These are phyloP conservation scores for Tripidium arundinaceum DNA, from an alignment of 202 grass and related monocot species.

Conservation along the genomic window DNA sequence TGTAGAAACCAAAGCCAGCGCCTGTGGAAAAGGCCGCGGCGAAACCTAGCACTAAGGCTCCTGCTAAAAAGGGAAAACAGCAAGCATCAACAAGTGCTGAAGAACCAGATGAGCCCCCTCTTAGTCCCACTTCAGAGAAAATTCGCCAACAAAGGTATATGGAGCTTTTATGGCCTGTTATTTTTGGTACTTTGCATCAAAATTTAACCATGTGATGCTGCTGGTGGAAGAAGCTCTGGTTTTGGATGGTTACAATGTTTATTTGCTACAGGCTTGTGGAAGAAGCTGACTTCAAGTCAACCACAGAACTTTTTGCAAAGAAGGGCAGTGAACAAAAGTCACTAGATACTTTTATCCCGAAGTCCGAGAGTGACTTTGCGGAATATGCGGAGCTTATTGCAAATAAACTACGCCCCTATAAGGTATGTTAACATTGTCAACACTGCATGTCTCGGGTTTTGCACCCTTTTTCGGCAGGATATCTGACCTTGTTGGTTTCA, in stretches of 20 bases:
- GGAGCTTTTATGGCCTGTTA: not conserved
- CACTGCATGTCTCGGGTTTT: not conserved
- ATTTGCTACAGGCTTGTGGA: conserved; percentile 71
- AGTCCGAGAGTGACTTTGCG: conserved; percentile 76
- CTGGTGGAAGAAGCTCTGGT: not conserved
- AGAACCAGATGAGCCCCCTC: conserved; percentile 49
- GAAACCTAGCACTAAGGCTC: conserved; percentile 52
- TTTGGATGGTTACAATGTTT: not conserved
- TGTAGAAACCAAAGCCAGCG: conserved; percentile 68
- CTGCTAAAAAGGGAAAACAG: conserved; percentile 68
- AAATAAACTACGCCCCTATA: conserved; percentile 64
- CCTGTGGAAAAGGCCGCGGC: conserved; percentile 38
- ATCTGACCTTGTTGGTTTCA: conserved; percentile 18
- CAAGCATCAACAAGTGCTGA: conserved; percentile 51
- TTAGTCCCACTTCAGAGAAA: conserved; percentile 82
- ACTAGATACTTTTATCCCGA: conserved; percentile 86
- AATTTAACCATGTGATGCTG: not conserved
- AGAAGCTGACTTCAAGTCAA: conserved; percentile 93
- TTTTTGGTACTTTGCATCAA: not conserved
- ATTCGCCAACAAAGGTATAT: conserved; percentile 94
- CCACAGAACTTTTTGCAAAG: conserved; percentile 76
- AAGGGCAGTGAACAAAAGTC: conserved; percentile 67
- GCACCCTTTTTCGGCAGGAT: not conserved
- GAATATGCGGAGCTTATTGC: conserved; percentile 90
- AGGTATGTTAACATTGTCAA: conserved; percentile 41